Evolutionary conservation across 805 yeast genomes (phyloP), one percentile per base, ranked within the genome.

Genomic region (Monosporozyma aquatica): DNA sequence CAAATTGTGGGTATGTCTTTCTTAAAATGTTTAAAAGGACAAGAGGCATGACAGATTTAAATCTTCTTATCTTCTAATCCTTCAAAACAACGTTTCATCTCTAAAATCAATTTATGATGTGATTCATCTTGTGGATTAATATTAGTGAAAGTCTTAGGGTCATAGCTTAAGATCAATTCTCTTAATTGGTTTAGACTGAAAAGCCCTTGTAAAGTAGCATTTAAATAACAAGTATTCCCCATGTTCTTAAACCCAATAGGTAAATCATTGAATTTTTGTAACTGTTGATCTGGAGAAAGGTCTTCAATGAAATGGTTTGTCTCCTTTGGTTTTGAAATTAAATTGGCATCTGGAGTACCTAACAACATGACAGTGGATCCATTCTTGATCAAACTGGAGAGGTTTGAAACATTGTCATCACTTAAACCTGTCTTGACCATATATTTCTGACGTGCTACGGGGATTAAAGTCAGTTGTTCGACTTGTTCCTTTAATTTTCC

Each of bases 181-280:
- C 95, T 72, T 35, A 92, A 67, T 0, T 87, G 86, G 43, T 75
- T 74, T 23, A 90, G 74, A 26, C 86, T 82, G 63, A 84, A 86
- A 53, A 90, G 79, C 46, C 83, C 87, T 59, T 92, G 98, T 38
- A 92, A 67, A 34, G 92, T 71, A 0, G 97, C 89, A 59, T 92
- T 92, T 60, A 92, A 67, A 56, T 89, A 89, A 63, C 98, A 92
- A 0, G 98, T 92, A 57, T 92, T 92, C 15, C 98, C 98, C 60
- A 89, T 82, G 59, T 92, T 92, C 64, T 82, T 85, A 53, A 92
- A 71, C 0, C 98, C 98, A 21, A 87, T 82, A 1, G 98, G 98
- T 64, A 81, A 68, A 51, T 65, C 47, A 62, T 61, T 68, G 69
- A 49, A 60, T 62, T 55, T 67, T 43, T 54, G 58, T 13, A 46